phyloP scores from a whole-genome alignment of 1,284 basidiomycete species.

The Heterobasidion irregulare region DNA sequence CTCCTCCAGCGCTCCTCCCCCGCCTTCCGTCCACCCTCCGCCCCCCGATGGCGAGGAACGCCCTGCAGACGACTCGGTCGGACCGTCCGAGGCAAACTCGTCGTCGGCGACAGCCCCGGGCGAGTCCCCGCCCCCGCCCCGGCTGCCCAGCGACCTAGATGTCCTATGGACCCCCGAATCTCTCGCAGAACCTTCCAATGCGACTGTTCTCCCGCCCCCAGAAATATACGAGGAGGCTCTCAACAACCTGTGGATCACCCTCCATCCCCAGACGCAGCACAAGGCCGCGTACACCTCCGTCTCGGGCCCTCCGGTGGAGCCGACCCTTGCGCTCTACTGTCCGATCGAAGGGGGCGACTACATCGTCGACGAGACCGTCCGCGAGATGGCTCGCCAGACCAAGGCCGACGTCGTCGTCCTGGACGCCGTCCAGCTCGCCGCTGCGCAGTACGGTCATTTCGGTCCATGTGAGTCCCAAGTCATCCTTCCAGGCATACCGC shows the following conservation, averaged over 20 bases:
- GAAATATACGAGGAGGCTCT: conserved; percentile 64
- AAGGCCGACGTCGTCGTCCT: conserved; percentile 75
- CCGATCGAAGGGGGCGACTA: conserved; percentile 82
- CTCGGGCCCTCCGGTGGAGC: conserved; percentile 50
- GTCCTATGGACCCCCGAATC: conserved; percentile 58
- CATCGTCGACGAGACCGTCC: conserved; percentile 70
- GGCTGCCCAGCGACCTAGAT: conserved; percentile 45
- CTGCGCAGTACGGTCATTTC: conserved; percentile 71
- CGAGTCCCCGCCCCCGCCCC: conserved; percentile 18
- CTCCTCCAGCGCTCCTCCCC: conserved; percentile 19
- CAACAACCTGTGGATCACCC: conserved; percentile 62
- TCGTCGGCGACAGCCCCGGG: not conserved
- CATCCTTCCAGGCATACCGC: not conserved
- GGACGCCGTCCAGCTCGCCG: conserved; percentile 75
- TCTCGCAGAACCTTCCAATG: conserved; percentile 17
- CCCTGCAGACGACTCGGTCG: conserved; percentile 5
- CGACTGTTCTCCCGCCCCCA: conserved; percentile 33
- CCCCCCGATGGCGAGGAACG: conserved; percentile 26
- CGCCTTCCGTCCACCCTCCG: conserved; percentile 18
- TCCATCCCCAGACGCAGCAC: conserved; percentile 76
- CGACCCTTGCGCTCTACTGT: conserved; percentile 73
- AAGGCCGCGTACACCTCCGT: conserved; percentile 51
- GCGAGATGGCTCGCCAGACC: conserved; percentile 63
- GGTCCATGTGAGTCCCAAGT: conserved; percentile 45
- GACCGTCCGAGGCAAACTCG: too few species aligned